These are phyloP conservation scores for Trichoderma erinaceum DNA, from an alignment of 495 filamentous ascomycete genomes.

Conservation along the genomic window DNA sequence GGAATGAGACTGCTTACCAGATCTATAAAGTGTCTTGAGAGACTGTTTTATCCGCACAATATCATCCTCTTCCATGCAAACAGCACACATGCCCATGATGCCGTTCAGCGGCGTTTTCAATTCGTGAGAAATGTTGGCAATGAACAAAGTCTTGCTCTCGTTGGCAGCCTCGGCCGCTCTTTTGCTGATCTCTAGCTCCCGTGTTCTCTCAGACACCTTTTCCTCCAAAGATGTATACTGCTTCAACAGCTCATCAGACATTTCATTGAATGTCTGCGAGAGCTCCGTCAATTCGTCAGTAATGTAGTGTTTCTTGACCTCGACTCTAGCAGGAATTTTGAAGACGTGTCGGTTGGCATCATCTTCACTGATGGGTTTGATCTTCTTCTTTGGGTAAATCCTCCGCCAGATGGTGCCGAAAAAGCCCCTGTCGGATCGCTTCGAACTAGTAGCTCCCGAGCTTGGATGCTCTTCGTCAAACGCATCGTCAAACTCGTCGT, in stretches of 20 bases:
- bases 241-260: conserved; percentile 82
- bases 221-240: conserved; percentile 81
- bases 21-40: conserved; percentile 81
- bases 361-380: conserved; percentile 34
- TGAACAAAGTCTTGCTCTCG: conserved; percentile 91
- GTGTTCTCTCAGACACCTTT: conserved; percentile 73
- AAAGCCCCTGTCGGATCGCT: conserved; percentile 36
- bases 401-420: conserved; percentile 31
- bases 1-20: conserved; percentile 33
- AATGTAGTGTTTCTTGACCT: conserved; percentile 64
- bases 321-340: conserved; percentile 77
- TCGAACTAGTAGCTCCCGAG: conserved; percentile 30
- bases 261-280: conserved; percentile 83
- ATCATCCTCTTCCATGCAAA: conserved; percentile 87
- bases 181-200: conserved; percentile 80
- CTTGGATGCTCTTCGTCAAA: conserved; percentile 40
- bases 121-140: conserved; percentile 94
- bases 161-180: conserved; percentile 87
- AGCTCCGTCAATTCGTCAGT: conserved; percentile 86
- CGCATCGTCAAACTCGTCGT: conserved; percentile 37
- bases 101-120: conserved; percentile 89
- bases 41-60: conserved; percentile 67
- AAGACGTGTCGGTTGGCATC: conserved; percentile 52
- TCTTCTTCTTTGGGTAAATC: conserved; percentile 23
- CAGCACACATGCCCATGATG: conserved; percentile 86